These are phyloP conservation scores for Zanthoxylum bungeanum DNA, from an alignment of 345 rosid species.

Conservation along the genomic window DNA sequence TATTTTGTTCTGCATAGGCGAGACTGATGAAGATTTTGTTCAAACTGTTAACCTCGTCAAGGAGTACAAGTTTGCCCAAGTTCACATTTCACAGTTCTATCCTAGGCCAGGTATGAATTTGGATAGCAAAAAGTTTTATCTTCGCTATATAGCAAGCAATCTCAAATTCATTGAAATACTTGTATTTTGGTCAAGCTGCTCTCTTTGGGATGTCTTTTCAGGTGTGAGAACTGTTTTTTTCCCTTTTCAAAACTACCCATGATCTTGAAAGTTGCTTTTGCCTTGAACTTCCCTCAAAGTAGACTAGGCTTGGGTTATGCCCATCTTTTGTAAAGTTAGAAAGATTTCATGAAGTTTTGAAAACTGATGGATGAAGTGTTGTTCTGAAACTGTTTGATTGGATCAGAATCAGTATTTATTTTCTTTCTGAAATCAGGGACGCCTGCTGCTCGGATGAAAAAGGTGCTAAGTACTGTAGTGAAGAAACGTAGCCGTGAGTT, in stretches of 20 bases:
- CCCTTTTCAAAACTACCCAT: neutral
- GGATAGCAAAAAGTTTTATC: neutral
- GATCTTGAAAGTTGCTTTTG: neutral
- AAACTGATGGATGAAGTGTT: neutral
- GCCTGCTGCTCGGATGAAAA: constrained; percentile 98
- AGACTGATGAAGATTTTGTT: constrained; percentile 84
- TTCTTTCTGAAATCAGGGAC: constrained; percentile 53
- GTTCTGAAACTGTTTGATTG: neutral
- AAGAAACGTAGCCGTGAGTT: constrained; percentile 91
- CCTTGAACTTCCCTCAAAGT: neutral
- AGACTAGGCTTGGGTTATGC: neutral
- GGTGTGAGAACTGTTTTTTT: neutral
- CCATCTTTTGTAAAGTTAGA: neutral
- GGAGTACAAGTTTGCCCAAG: constrained; percentile 80
- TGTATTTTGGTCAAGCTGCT: neutral
- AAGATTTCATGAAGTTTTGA: neutral
- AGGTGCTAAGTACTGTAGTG: constrained; percentile 73
- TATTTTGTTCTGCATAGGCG: constrained; percentile 49
- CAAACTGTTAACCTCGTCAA: constrained; percentile 70
- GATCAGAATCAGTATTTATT: neutral
- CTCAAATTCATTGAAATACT: neutral
- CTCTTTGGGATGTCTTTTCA: neutral
- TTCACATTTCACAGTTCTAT: constrained; percentile 97
- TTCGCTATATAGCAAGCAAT: neutral
- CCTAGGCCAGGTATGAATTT: constrained; percentile 78